Percentiles rank a stretch among this genome's conserved stretches.
Conservation (phyloP, 495 filamentous ascomycete species). For the Aspergillus diversus region DNA sequence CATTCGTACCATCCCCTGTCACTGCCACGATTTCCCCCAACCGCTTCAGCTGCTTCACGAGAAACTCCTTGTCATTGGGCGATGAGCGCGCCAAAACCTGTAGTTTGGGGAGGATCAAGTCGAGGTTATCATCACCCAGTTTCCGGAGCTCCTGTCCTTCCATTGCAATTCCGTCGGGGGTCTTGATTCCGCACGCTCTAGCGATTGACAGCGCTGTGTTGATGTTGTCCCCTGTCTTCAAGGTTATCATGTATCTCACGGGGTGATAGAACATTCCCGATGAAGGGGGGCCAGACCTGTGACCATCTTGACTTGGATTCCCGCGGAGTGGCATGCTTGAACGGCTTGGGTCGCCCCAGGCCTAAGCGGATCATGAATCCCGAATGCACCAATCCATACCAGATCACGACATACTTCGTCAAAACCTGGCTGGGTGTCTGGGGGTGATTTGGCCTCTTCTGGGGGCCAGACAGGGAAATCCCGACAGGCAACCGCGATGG, state of each 20-base stretch:
- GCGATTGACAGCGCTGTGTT: constrained; percentile 83
- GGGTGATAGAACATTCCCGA: not conserved
- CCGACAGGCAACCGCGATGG: constrained; percentile 63
- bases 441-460: constrained; percentile 37
- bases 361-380: constrained; percentile 69
- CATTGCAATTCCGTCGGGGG: constrained; percentile 71
- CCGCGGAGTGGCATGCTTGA: constrained; percentile 67
- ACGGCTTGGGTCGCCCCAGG: constrained; percentile 79
- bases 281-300: constrained; percentile 49
- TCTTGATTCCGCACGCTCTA: constrained; percentile 80
- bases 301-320: constrained; percentile 88
- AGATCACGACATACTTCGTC: constrained; percentile 62
- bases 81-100: constrained; percentile 86
- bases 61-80: constrained; percentile 83
- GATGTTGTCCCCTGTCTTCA: constrained; percentile 62
- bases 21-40: constrained; percentile 80
- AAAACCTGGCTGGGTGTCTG: constrained; percentile 60
- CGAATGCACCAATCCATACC: constrained; percentile 64
- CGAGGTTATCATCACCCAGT: constrained; percentile 69
- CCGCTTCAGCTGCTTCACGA: constrained; percentile 75
- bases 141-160: constrained; percentile 85
- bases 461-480: constrained; percentile 71
- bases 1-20: constrained; percentile 89
- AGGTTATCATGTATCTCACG: not conserved
- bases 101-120: constrained; percentile 70